These are phyloP conservation scores for Phoma sp. DNA, from an alignment of 2,329 filamentous ascomycete species.

Conservation along the genomic window DNA sequence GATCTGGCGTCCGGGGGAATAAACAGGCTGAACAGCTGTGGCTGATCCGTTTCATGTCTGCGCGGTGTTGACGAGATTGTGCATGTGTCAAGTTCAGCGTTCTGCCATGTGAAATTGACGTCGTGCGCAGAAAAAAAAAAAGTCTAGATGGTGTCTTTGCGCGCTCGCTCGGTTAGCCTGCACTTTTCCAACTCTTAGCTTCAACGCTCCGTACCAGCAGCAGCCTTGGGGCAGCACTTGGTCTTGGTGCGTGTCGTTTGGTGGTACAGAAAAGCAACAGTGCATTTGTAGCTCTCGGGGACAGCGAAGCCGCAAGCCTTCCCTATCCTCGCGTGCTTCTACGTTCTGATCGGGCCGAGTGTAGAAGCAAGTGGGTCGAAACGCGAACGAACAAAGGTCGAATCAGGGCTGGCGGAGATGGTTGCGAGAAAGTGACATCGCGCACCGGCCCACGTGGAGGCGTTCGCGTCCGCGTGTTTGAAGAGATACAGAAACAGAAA, in stretches of 20 bases:
- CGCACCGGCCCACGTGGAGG: slow-evolving; percentile 11
- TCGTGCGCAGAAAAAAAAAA: neutral
- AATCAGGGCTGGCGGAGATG: slow-evolving; percentile 15
- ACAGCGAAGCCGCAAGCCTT: slow-evolving; percentile 7
- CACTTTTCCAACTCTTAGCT: neutral
- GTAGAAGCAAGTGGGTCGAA: slow-evolving; percentile 12
- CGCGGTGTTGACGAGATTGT: slow-evolving; percentile 9
- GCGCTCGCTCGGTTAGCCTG: slow-evolving; percentile 5
- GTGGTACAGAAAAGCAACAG: slow-evolving; percentile 1
- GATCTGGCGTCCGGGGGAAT: slow-evolving; percentile 14
- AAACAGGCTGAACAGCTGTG: slow-evolving; percentile 9
- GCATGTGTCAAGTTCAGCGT: slow-evolving; percentile 11
- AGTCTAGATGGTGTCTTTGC: slow-evolving; percentile 1
- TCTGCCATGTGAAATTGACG: slow-evolving; percentile 3
- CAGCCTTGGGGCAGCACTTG: neutral
- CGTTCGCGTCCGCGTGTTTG: slow-evolving; percentile 5
- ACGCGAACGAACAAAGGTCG: slow-evolving; percentile 7
- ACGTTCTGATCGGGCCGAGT: slow-evolving; percentile 19
- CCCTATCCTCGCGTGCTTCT: slow-evolving; percentile 3
- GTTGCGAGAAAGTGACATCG: slow-evolving; percentile 8
- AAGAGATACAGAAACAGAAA: neutral
- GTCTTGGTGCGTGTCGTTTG: neutral
- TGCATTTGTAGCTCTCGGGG: slow-evolving; percentile 9
- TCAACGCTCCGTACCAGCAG: neutral
- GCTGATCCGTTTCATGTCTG: slow-evolving; percentile 18